A percentile compares a stretch with the other conserved stretches of the same genome.
These are phyloP conservation scores for Sporothrix pseudoabietina DNA, from an alignment of 2,329 filamentous ascomycete genomes.

Conservation along the genomic window DNA sequence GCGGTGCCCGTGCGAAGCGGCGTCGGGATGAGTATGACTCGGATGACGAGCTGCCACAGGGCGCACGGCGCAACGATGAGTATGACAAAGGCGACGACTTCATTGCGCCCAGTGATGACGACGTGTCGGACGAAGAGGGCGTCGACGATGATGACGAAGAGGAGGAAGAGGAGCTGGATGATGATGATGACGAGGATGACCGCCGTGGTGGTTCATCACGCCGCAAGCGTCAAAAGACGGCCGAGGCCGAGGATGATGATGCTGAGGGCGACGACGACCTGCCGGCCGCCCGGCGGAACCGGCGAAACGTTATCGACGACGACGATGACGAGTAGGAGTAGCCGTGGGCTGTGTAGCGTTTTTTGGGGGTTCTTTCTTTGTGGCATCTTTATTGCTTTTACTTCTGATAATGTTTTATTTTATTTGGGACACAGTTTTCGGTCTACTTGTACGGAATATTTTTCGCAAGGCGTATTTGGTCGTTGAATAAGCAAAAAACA, in stretches of 20 bases:
- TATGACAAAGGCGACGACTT: slow-evolving; percentile 82
- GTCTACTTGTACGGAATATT: slow-evolving; percentile 11
- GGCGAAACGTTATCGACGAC: slow-evolving; percentile 62
- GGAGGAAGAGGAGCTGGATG: slow-evolving; percentile 60
- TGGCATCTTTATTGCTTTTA: not conserved
- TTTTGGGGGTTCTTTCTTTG: not conserved
- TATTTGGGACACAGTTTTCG: not conserved
- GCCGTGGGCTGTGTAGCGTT: not conserved
- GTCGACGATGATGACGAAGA: slow-evolving; percentile 64
- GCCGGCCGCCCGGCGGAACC: slow-evolving; percentile 49
- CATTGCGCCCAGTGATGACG: slow-evolving; percentile 73
- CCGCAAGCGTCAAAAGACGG: slow-evolving; percentile 55
- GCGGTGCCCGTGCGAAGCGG: slow-evolving; percentile 55
- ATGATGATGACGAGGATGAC: slow-evolving; percentile 51
- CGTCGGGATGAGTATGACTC: slow-evolving; percentile 70
- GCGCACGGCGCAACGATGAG: slow-evolving; percentile 66
- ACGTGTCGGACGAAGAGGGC: slow-evolving; percentile 59
- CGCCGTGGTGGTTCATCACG: slow-evolving; percentile 53
- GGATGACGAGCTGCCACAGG: slow-evolving; percentile 69
- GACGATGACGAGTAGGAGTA: slow-evolving; percentile 52
- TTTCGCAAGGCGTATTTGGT: not conserved
- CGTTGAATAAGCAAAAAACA: not conserved
- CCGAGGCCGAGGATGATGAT: slow-evolving; percentile 54
- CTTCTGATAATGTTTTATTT: not conserved
- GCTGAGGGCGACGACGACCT: slow-evolving; percentile 57